Percentiles rank a stretch among this genome's conserved stretches.
Evolutionary conservation across 768 basidiomycete genomes (phyloP).

Genomic region (Podaxis sp.): DNA sequence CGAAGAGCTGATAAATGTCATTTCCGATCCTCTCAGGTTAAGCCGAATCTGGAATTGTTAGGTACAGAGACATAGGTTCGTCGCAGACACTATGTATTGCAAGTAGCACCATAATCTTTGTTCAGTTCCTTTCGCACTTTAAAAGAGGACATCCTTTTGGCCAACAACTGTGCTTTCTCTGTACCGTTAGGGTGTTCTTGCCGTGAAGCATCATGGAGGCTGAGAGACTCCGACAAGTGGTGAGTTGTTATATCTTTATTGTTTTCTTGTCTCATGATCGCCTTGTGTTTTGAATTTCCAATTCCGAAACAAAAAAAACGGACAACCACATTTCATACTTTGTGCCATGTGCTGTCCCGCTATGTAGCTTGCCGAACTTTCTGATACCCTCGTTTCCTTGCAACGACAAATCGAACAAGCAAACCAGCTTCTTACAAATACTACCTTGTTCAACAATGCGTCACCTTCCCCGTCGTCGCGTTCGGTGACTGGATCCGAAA

Average conservation of each 20-base stretch:
- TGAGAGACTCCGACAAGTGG: slow-evolving; percentile 1
- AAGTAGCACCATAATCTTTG: neutral
- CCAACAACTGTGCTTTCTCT: neutral
- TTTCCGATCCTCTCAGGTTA: neutral
- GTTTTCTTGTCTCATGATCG: neutral
- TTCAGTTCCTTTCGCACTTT: neutral
- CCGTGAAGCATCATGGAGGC: neutral
- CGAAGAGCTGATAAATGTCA: neutral
- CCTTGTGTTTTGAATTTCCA: neutral
- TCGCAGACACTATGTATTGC: neutral
- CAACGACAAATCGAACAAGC: slow-evolving; percentile 4
- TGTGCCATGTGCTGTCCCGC: neutral
- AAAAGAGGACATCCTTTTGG: neutral
- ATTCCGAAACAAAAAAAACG: neutral
- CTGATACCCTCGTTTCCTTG: neutral
- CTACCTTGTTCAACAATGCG: neutral
- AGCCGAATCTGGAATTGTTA: neutral
- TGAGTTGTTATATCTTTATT: neutral
- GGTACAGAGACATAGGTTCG: slow-evolving; percentile 6
- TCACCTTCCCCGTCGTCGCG: neutral
- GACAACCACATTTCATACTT: neutral
- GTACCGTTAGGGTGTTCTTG: neutral
- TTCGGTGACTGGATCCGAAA: neutral
- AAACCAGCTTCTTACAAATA: neutral
- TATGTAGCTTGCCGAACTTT: neutral